Evolutionary conservation across 805 yeast genomes (phyloP).

Genomic region (Ogataea allantospora): DNA sequence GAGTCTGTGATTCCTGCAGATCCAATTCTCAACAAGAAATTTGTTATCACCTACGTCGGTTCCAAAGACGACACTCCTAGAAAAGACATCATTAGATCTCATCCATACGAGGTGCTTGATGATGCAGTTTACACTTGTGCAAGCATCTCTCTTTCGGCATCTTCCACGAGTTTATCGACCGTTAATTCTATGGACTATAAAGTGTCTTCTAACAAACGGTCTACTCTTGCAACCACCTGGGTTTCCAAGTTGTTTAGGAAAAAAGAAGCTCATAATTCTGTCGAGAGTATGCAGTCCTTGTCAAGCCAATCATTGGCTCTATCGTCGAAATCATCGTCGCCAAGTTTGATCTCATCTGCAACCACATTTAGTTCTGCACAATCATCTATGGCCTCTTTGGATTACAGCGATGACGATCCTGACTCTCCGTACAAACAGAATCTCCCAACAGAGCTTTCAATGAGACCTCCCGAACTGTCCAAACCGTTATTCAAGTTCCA

Average conservation of each 20-base stretch:
- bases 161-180: slow-evolving; percentile 13
- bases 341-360: slow-evolving; percentile 26
- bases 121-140: slow-evolving; percentile 54
- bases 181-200: slow-evolving; percentile 9
- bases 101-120: slow-evolving; percentile 63
- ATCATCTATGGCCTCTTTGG: slow-evolving; percentile 29
- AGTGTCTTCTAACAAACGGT: slow-evolving; percentile 9
- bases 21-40: slow-evolving; percentile 48
- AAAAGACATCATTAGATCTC: slow-evolving; percentile 45
- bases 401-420: slow-evolving; percentile 14
- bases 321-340: slow-evolving; percentile 32
- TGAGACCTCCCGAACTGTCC: slow-evolving; percentile 25
- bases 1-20: slow-evolving; percentile 27
- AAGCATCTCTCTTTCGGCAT: slow-evolving; percentile 12
- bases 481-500: slow-evolving; percentile 27
- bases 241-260: slow-evolving; percentile 30
- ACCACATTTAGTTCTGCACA: slow-evolving; percentile 30
- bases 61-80: slow-evolving; percentile 13
- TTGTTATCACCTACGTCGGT: slow-evolving; percentile 40
- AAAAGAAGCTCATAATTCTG: slow-evolving; percentile 9
- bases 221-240: slow-evolving; percentile 22
- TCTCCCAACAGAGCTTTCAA: slow-evolving; percentile 45
- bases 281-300: slow-evolving; percentile 18
- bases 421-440: slow-evolving; percentile 14
- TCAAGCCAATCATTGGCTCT: slow-evolving; percentile 24